phyloP scores from a whole-genome alignment of 495 filamentous ascomycete genomes.

The Diplogelasinospora grovesii region DNA sequence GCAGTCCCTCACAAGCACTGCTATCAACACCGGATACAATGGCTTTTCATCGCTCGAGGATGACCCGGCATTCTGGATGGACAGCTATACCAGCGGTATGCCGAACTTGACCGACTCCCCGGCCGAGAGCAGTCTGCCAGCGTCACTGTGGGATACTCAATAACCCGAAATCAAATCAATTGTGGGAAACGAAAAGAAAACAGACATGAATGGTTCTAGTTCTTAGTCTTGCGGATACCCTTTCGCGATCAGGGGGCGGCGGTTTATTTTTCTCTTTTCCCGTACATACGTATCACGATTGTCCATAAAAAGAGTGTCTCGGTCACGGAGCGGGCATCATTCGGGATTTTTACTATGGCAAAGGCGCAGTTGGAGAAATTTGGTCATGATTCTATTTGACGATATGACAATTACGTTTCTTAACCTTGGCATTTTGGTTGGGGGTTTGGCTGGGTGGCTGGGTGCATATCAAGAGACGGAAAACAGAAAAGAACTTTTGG shows the following conservation, averaged over 20 bases:
- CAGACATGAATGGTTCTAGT: constrained; percentile 21
- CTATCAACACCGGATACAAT: constrained; percentile 10
- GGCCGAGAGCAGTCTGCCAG: constrained; percentile 19
- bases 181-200: constrained; percentile 15
- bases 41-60: constrained; percentile 24
- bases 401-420: too few relatives aligned
- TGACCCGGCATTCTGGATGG: constrained; percentile 27
- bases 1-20: constrained; percentile 22
- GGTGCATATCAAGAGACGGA: too few relatives aligned
- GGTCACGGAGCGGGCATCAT: too few relatives aligned
- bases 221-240: constrained; percentile 13
- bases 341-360: too few relatives aligned
- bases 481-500: too few relatives aligned
- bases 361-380: too few relatives aligned
- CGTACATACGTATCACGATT: constrained; percentile 11
- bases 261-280: constrained; percentile 6
- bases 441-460: too few relatives aligned
- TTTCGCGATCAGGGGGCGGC: constrained; percentile 5
- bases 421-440: too few relatives aligned
- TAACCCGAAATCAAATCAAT: constrained; percentile 11
- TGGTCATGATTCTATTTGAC: too few relatives aligned
- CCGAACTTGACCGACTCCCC: constrained; percentile 25
- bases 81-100: constrained; percentile 17
- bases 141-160: constrained; percentile 28
- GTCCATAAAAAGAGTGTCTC: constrained; percentile 9